Evolutionary conservation across 257 asterid species (phyloP).

Genomic region (Nicotiana benthamiana): DNA sequence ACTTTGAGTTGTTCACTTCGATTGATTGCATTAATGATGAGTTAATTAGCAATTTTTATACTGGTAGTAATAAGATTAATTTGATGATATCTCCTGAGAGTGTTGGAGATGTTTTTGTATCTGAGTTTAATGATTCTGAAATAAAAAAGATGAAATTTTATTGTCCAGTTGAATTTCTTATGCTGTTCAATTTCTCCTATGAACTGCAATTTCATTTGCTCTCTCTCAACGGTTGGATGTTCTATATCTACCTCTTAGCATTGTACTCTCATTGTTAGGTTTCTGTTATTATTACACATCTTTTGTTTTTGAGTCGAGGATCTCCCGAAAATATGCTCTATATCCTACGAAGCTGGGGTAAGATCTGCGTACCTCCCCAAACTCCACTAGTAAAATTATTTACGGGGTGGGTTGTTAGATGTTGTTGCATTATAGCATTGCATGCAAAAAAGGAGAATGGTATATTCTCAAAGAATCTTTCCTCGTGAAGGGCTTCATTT

Average conservation of each 20-base stretch:
- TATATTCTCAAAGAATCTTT: not conserved
- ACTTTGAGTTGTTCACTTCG: slow-evolving; percentile 13
- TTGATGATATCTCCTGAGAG: not conserved
- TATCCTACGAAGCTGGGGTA: no score
- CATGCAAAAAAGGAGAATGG: not conserved
- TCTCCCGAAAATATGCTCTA: no score
- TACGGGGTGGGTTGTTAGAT: no score
- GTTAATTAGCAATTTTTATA: slow-evolving; percentile 11
- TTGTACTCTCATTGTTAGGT: no score
- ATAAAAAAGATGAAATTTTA: slow-evolving; percentile 16
- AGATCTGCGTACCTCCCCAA: no score
- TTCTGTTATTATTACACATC: no score
- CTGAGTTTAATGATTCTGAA: slow-evolving; percentile 8
- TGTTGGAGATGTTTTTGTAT: slow-evolving; percentile 19
- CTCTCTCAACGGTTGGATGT: not conserved
- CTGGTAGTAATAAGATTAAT: slow-evolving; percentile 4
- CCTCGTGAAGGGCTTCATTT: no score
- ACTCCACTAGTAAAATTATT: no score
- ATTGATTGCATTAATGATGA: slow-evolving; percentile 24
- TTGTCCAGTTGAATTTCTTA: slow-evolving; percentile 7
- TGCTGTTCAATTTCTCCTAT: not conserved
- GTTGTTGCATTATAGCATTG: no score
- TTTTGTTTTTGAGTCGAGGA: no score
- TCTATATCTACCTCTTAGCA: not conserved
- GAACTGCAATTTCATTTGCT: not conserved